Evolutionary conservation across 148 eudicot species (phyloP), one percentile per base, ranked within the genome.

Genomic region (Hydrangea macrophylla): DNA sequence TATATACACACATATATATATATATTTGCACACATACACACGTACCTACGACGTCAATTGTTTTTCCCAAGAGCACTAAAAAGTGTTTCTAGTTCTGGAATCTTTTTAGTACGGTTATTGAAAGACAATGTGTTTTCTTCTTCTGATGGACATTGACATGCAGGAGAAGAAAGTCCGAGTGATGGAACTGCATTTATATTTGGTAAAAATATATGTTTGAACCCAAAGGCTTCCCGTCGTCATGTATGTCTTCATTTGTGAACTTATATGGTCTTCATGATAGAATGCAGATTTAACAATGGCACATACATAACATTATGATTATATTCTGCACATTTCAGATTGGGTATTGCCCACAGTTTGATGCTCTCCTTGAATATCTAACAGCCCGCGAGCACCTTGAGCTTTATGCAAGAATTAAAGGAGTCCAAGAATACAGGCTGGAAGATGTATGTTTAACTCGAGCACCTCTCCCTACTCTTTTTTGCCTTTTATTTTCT

Each of bases 331-430:
- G 75, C 69, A 2, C 23, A 20, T 77, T 37, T 65, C 85, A 92
- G 98, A 92, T 94, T 76, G 98, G 98, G 51, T 94, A 94, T 69
- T 94, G 98, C 70, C 98, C 98, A 75, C 98, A 94, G 74, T 94
- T 94, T 78, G 98, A 94, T 88, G 98, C 98, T 74, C 73, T 94
- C 72, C 79, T 94, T 65, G 98, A 94, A 70, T 74, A 79, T 77
- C 71, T 94, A 69, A 88, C 96, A 50, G 93, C 81, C 54, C 83
- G 73, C 62, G 98, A 94, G 82, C 98, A 94, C 76, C 98, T 94
- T 68, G 89, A 94, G 76, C 86, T 94, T 73, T 94, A 90, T 71
- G 97, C 97, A 63, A 88, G 87, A 74, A 94, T 94, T 20, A 90
- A 94, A 83, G 92, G 87, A 65, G 97, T 94, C 55, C 89, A 89